Evolutionary conservation across 768 basidiomycete genomes (phyloP), one percentile per base, ranked within the genome.

Genomic region (Leccinum sublutescens): DNA sequence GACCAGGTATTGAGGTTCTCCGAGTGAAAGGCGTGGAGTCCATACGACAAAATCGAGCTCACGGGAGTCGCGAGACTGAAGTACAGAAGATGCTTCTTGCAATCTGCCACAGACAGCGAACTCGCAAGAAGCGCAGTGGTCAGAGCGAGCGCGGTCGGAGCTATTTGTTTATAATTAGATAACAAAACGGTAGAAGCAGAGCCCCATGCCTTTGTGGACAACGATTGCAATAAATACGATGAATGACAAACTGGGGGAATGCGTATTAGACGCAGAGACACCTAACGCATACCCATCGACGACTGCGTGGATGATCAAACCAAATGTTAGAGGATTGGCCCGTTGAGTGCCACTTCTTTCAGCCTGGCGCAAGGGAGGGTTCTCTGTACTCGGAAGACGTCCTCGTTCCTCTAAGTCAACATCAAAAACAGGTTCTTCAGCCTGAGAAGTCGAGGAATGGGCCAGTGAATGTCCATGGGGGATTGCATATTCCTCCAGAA

Each of bases 221-320:
- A 92, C 80, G 45, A 99, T 83, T 3, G 97, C 95, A 23, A 97
- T 69, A 70, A 98, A 98, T 4, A 99, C 89, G 47, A 98, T 79
- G 10, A 93, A 68, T 1, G 95, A 91, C 33, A 98, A 69, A 36
- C 77, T 79, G 23, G 76, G 77, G 17, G 77, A 74, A 57, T 62
- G 76, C 1, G 73, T 58, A 19, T 70, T 67, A 10, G 87, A 75
- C 12, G 82, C 80, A 3, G 90, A 88, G 19, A 94, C 89, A 23
- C 96, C 97, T 40, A 98, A 77, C 2, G 93, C 93, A 58, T 97
- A 85, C 4, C 97, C 95, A 72, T 99, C 97, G 0, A 94, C 91
- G 51, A 95, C 79, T 1, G 87, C 91, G 68, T 99, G 96, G 25
- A 94, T 82, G 25, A 93, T 81, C 49, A 98, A 77, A 1, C 95